These are phyloP conservation scores for Fallopia convolvulus DNA, from an alignment of 148 eudicot genomes.

Conservation along the genomic window DNA sequence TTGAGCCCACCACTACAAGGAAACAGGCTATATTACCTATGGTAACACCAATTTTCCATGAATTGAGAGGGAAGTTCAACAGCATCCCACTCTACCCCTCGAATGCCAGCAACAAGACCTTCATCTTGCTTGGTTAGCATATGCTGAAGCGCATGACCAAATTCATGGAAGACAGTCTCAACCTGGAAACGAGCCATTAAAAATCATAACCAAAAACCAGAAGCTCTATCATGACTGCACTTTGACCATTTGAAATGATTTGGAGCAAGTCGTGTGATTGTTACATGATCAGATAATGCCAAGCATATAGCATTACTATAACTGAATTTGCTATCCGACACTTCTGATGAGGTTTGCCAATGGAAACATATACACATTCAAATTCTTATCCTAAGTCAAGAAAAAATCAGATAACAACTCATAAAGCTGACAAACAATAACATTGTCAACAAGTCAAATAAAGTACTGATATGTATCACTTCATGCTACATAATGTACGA, in stretches of 20 bases:
- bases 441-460: neutral
- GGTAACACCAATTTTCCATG: slow-evolving; percentile 99
- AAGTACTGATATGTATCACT: neutral
- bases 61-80: slow-evolving; percentile 98
- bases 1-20: neutral
- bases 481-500: neutral
- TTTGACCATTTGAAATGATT: neutral
- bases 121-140: slow-evolving; percentile 97
- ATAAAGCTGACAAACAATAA: neutral
- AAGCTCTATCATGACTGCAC: neutral
- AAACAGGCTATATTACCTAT: slow-evolving; percentile 42
- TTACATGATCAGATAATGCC: neutral
- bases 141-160: slow-evolving; percentile 99
- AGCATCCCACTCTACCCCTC: slow-evolving; percentile 99
- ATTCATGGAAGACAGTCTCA: slow-evolving; percentile 99
- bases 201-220: neutral
- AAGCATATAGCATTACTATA: neutral
- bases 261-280: neutral
- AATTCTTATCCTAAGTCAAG: neutral
- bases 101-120: slow-evolving; percentile 95
- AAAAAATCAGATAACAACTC: neutral
- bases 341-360: neutral
- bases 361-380: neutral
- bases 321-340: neutral
- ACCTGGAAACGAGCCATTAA: slow-evolving; percentile 39